phyloP scores from a whole-genome alignment of 2,329 filamentous ascomycete genomes.

The Ophiognomonia clavigignenti-juglandacearum region DNA sequence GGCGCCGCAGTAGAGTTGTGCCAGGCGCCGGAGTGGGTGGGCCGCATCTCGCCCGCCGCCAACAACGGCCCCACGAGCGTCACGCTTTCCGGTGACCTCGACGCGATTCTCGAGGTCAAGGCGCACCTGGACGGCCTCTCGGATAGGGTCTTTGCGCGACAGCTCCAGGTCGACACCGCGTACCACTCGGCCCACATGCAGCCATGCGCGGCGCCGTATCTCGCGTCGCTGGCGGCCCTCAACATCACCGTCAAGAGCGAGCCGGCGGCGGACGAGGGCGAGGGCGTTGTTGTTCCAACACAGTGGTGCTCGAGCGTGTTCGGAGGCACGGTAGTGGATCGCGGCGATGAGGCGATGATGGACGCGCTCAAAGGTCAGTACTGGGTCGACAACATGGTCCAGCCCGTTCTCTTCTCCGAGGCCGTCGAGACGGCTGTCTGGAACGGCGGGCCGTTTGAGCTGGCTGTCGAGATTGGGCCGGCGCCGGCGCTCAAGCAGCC shows the following conservation, averaged over 20 bases:
- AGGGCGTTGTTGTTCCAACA: too few species aligned
- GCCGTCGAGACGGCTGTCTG: conserved; percentile 23
- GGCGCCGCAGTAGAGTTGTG: conserved; percentile 29
- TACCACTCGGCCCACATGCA: conserved; percentile 40
- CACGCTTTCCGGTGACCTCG: conserved; percentile 22
- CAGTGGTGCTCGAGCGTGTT: conserved; percentile 22
- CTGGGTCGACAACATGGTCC: conserved; percentile 29
- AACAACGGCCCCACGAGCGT: conserved; percentile 21
- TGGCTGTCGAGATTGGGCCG: conserved; percentile 30
- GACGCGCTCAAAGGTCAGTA: conserved; percentile 23
- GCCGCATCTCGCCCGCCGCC: conserved; percentile 20
- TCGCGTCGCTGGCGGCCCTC: conserved; percentile 22
- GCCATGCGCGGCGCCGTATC: conserved; percentile 28
- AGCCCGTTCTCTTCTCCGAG: conserved; percentile 30
- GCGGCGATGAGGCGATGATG: conserved; percentile 15
- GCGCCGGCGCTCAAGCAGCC: conserved; percentile 31
- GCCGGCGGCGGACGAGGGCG: conserved; percentile 1
- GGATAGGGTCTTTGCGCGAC: conserved; percentile 29
- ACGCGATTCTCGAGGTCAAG: conserved; percentile 25
- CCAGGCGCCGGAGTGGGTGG: conserved; percentile 18
- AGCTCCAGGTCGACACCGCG: conserved; percentile 34
- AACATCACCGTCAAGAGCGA: conserved; percentile 10
- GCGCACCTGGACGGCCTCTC: conserved; percentile 23
- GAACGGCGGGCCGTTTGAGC: conserved; percentile 16
- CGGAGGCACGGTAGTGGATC: conserved; percentile 18